Percentiles rank a stretch among this genome's conserved stretches.
Conservation (phyloP, 116 monocot species). For the Iris pallida region DNA sequence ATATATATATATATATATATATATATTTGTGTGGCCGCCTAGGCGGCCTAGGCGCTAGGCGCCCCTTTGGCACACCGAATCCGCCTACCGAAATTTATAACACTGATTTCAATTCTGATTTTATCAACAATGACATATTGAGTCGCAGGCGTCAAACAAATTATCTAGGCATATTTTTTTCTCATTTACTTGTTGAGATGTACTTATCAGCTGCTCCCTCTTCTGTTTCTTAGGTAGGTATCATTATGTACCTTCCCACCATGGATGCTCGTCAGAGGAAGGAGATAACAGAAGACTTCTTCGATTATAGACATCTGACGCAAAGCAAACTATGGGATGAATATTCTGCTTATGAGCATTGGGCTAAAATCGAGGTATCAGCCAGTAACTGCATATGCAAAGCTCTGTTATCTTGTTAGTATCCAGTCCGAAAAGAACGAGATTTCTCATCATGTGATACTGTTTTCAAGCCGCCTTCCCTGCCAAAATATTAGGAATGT, state of each 20-base stretch:
- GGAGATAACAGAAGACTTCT: slow-evolving; percentile 90
- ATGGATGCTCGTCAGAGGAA: slow-evolving; percentile 85
- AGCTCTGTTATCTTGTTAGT: not conserved
- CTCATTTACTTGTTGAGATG: not conserved
- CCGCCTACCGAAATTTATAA: too few relatives aligned
- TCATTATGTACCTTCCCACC: slow-evolving; percentile 98
- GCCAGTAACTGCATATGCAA: slow-evolving; percentile 1
- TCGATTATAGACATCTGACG: slow-evolving; percentile 58
- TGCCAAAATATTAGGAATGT: not conserved
- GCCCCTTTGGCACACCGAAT: too few relatives aligned
- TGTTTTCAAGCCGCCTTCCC: not conserved
- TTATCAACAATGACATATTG: not conserved
- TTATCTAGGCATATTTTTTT: not conserved
- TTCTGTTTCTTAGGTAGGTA: slow-evolving; percentile 62
- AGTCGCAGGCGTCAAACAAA: not conserved
- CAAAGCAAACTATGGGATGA: slow-evolving; percentile 71
- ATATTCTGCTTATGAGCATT: slow-evolving; percentile 92
- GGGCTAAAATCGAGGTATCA: slow-evolving; percentile 96
- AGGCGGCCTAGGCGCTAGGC: too few relatives aligned
- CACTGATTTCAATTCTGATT: not conserved
- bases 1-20: too few relatives aligned
- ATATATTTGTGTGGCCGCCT: too few relatives aligned
- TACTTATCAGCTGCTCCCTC: not conserved
- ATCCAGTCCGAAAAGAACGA: not conserved
- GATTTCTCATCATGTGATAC: not conserved